Base-by-base conservation (phyloP, 148 eudicot species). In the Rheum nobile region DNA sequence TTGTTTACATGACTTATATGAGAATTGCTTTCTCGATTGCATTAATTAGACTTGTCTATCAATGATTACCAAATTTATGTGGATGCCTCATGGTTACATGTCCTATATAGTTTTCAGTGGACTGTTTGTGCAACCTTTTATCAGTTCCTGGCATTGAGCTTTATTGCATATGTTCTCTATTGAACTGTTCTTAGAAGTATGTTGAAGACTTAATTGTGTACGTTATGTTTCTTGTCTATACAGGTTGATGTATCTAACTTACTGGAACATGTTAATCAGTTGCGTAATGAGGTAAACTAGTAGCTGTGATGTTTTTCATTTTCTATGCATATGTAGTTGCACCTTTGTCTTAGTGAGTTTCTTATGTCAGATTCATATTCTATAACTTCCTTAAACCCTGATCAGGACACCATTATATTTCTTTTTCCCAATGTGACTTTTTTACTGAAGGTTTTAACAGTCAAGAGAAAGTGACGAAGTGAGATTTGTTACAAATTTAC, bases 181-280 rank as follows among this genome's bases (percentile, higher is more conserved):
- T 32, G 11, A 14, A 65, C 22, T 5, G 4, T 65, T 65, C 32
- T n/a, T 65, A 32, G 8, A 32, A 32, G 21, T 16, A 65, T 65
- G 70, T 17, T 17, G 13, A 17, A 29, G 32, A 29, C 6, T 28
- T 44, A 16, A 70, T 29, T 19, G 70, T 65, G 39, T 32, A 16
- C n/a, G 2, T 11, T 31, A 32, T 8, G 22, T 65, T 28, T 71
- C 50, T 22, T 38, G 31, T 38, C 37, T 41, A 22, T 87, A 73
- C 94, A 95, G 99, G 95, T 83, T 47, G 96, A 96, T 82, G 8
- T 90, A 43, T 80, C 83, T 37, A 85, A 83, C 76, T 82, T 92
- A 80, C 72, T 44, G 24, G 85, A 82, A 55, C 90, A 90, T 74
- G 84, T 95, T 69, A 72, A 12, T 28, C 88, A 71, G 73, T 75